Conservation (phyloP, 2,329 filamentous ascomycete species). For the Aureobasidium sp. region DNA sequence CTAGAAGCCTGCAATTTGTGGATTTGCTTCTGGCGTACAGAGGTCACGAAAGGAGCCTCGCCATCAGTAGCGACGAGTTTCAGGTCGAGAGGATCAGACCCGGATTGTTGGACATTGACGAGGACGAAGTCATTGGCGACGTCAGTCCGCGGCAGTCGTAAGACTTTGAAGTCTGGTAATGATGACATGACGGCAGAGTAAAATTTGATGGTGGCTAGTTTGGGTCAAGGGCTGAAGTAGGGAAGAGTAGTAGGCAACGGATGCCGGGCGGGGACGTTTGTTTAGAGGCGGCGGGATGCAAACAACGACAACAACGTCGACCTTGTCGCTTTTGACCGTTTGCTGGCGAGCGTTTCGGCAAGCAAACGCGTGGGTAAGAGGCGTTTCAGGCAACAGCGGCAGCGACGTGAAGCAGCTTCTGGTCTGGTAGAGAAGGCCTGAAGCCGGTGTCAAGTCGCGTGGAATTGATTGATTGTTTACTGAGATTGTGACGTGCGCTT, state of each 20-base stretch:
- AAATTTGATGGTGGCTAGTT: constrained; percentile 14
- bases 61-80: constrained; percentile 64
- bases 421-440: neutral
- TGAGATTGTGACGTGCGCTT: constrained; percentile 12
- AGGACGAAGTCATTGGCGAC: constrained; percentile 45
- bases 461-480: constrained; percentile 13
- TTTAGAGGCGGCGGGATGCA: constrained; percentile 13
- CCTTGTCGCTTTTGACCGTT: neutral
- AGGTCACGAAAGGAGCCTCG: constrained; percentile 50
- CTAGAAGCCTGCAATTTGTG: constrained; percentile 48
- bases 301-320: constrained; percentile 6
- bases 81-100: constrained; percentile 52
- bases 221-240: neutral
- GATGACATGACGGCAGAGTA: constrained; percentile 18
- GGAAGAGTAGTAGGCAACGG: neutral
- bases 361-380: constrained; percentile 3
- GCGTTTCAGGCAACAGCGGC: constrained; percentile 10
- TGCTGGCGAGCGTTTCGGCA: constrained; percentile 11
- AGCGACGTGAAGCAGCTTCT: constrained; percentile 2
- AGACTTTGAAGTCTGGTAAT: constrained; percentile 32
- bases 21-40: constrained; percentile 53
- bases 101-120: constrained; percentile 49
- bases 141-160: constrained; percentile 52
- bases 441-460: constrained; percentile 8
- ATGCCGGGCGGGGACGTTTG: constrained; percentile 9